Evolutionary conservation across 495 filamentous ascomycete species (phyloP), one percentile per base, ranked within the genome.

Genomic region (Penicillium lividum): DNA sequence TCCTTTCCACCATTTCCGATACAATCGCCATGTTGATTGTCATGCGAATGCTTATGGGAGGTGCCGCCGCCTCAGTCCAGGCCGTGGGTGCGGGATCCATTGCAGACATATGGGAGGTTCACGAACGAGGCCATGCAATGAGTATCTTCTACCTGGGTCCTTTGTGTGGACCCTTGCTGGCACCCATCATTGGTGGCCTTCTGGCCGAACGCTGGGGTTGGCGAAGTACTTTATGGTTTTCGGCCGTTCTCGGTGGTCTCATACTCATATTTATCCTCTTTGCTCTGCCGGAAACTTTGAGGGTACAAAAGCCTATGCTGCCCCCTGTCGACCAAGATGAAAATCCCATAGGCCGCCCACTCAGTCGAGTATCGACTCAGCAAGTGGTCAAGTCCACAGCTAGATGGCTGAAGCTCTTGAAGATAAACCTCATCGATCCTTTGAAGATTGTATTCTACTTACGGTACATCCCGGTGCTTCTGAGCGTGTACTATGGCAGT

Each of bases 81-180:
- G 91, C 91, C 15, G 92, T 97, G 27, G 93, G 93, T 18, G 93
- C 93, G 15, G 93, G 93, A 15, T 95, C 92, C 3, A 92, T 97
- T 43, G 88, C 93, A 9, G 93, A 97, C 73, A 82, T 97, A 1
- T 98, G 93, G 93, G 90, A 93, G 56, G 68, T 85, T 1, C 81
- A 78, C 22, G 89, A 96, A 68, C 79, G 93, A 54, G 93, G 93
- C 7, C 77, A 77, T 25, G 93, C 92, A n/a, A 96, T 98, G 91
- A 87, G 91, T 3, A 84, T 90, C 25, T 98, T 97, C 72, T 98
- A 96, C 58, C 79, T 97, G 0, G 93, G 93, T 0, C 93, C 93
- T 2, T 74, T 97, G n/a, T 83, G 87, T 53, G 93, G 93, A 0
- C 93, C 93, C 0, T 75, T 97, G 9, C 74, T 96, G 27, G 86